These are phyloP conservation scores for Huntiella moniliformis DNA, from an alignment of 2,329 filamentous ascomycete species.

Conservation along the genomic window DNA sequence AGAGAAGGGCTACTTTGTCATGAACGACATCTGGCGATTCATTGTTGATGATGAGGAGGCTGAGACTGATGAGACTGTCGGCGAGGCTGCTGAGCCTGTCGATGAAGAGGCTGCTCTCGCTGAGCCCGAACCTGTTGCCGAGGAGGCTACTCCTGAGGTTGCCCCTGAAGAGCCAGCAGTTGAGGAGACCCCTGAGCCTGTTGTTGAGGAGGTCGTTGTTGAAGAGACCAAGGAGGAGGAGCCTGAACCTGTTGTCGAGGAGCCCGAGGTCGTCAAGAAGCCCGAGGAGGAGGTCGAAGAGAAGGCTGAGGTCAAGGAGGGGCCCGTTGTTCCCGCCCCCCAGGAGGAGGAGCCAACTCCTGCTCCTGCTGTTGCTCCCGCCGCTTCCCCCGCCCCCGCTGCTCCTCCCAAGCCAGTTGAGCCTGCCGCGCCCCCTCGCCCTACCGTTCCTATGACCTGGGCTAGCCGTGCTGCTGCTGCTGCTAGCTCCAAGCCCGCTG, in stretches of 20 bases:
- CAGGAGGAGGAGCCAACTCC: background rate
- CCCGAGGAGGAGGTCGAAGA: background rate
- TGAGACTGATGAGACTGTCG: constrained; percentile 23
- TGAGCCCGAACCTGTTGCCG: constrained; percentile 41
- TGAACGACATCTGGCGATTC: constrained; percentile 96
- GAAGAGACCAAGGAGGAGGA: constrained; percentile 4
- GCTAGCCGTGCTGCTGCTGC: constrained; percentile 48
- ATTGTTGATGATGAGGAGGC: constrained; percentile 73
- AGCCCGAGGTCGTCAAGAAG: constrained; percentile 4
- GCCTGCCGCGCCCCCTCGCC: constrained; percentile 30
- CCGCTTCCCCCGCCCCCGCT: constrained; percentile 33
- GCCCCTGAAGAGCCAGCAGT: background rate
- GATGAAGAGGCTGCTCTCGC: constrained; percentile 18
- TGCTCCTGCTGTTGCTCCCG: constrained; percentile 31
- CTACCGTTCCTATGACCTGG: constrained; percentile 52
- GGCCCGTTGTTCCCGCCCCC: constrained; percentile 29
- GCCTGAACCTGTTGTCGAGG: background rate
- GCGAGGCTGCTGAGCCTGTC: constrained; percentile 15
- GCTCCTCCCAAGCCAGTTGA: constrained; percentile 29
- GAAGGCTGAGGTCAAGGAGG: constrained; percentile 14
- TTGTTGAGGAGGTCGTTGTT: background rate
- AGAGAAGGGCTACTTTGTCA: constrained; percentile 90
- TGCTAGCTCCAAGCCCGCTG: constrained; percentile 23
- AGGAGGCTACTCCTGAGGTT: constrained; percentile 14
- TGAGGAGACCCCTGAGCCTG: constrained; percentile 1